Evolutionary conservation across 1,284 basidiomycete genomes (phyloP), one percentile per base, ranked within the genome.

Genomic region (Sanguinoderma infundibulare): DNA sequence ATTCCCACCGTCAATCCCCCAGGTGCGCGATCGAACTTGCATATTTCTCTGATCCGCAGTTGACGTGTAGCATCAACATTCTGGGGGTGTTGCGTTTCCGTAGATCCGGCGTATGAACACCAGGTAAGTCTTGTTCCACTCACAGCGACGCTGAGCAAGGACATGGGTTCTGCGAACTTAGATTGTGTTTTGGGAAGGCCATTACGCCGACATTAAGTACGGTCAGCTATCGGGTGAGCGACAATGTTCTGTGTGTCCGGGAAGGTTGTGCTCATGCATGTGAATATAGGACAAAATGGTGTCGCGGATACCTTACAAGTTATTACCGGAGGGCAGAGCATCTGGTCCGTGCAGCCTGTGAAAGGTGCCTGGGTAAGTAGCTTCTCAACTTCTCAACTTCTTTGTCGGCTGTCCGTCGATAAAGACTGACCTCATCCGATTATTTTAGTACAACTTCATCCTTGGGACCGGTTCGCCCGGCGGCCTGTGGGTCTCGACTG

Each of bases 401-500:
- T 22, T 22, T 12, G 20, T 35, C 20, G 12, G 34, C 4, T 26
- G 17, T 6, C 9, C 20, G 14, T 32, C 9, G 39, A 24, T 32
- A 20, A 22, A 20, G 9, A 6, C 34, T 30, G 54, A 40, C 22
- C 34, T 39, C 17, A 5, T 3, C 5, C 12, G 3, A 49, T 4
- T 4, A 15, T 3, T 36, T 3, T 26, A 71, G 70, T 71, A 70
- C 57, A 71, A 70, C 61, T 71, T 71, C 53, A 69, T 71, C 35
- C 64, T 71, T 15, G 69, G 67, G 54, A 67, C 65, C 9, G 69
- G 70, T 35, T 67, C 70, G 3, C 70, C 67, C 26, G 69, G 70
- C 38, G 70, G 70, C n/a, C 61, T 71, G 50, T 71, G 70, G 69
- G 69, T 70, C n/a, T 71, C 70, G 32, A 71, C 70, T 2, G 70